These are phyloP conservation scores for Pythium brassicae DNA, from an alignment of 352 stramenopile genomes.

Conservation along the genomic window DNA sequence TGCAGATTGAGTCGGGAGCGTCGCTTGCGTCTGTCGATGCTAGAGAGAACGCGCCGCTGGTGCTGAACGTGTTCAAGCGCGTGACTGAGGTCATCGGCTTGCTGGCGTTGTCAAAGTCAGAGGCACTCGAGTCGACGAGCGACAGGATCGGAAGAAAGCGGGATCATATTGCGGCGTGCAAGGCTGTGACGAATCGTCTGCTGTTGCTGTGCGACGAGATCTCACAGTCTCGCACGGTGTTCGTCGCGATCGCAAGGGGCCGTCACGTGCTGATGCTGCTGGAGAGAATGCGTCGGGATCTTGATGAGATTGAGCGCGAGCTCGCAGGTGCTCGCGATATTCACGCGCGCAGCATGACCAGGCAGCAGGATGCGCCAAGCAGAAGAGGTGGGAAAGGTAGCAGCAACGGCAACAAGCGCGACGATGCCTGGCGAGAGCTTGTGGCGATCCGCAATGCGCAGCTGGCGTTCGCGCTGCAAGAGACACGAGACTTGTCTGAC, in stretches of 20 bases:
- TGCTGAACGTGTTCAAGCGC: background rate
- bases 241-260: slow-evolving; percentile 1
- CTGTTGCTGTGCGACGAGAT: background rate
- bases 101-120: background rate
- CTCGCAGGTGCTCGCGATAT: background rate
- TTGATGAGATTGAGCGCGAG: background rate
- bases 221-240: background rate
- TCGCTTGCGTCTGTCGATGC: background rate
- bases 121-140: background rate
- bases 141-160: background rate
- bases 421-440: background rate
- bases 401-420: background rate
- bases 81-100: background rate
- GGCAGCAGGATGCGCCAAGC: background rate
- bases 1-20: background rate
- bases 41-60: background rate
- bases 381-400: background rate
- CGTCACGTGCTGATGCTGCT: background rate
- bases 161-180: background rate
- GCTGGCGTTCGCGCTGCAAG: background rate
- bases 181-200: background rate
- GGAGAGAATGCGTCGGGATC: background rate
- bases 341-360: background rate
- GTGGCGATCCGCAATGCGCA: slow-evolving; percentile 3
- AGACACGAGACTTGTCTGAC: background rate